Conservation (phyloP, 805 yeast species). For the Sungouiozyma intestinalis region DNA sequence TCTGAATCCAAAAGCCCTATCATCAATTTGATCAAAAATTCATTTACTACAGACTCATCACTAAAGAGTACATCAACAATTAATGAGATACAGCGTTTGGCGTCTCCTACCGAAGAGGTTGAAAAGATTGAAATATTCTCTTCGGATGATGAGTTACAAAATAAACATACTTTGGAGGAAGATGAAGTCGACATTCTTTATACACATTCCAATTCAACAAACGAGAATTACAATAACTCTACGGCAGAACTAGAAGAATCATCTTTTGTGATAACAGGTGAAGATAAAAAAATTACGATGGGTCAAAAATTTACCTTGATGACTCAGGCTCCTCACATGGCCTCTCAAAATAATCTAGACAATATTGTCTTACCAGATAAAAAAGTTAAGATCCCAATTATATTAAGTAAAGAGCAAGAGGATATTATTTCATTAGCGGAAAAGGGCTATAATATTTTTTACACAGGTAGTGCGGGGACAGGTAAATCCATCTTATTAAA, state of each 20-base stretch:
- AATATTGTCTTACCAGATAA: slow-evolving; percentile 12
- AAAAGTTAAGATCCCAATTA: slow-evolving; percentile 23
- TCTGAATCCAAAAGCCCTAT: too few relatives aligned
- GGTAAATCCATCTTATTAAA: slow-evolving; percentile 86
- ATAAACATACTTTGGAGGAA: background rate
- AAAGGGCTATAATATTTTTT: slow-evolving; percentile 62
- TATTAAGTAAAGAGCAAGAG: slow-evolving; percentile 51
- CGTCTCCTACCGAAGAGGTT: too few relatives aligned
- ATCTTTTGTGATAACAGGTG: slow-evolving; percentile 8
- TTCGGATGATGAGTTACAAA: background rate
- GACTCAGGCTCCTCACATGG: slow-evolving; percentile 23
- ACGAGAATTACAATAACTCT: background rate
- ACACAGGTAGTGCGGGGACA: slow-evolving; percentile 97
- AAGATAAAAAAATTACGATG: slow-evolving; percentile 6
- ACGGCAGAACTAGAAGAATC: slow-evolving; percentile 2
- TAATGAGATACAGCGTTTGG: too few relatives aligned
- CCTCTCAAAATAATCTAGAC: slow-evolving; percentile 7
- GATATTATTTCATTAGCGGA: slow-evolving; percentile 55
- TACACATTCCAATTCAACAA: too few relatives aligned
- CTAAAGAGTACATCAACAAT: too few relatives aligned
- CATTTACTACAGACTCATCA: too few relatives aligned
- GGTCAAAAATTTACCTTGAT: slow-evolving; percentile 23
- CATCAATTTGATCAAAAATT: too few relatives aligned
- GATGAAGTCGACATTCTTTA: background rate
- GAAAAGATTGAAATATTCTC: background rate